Conservation (phyloP, 169 alveolate genomes). For the Plasmodium reichenowi region DNA sequence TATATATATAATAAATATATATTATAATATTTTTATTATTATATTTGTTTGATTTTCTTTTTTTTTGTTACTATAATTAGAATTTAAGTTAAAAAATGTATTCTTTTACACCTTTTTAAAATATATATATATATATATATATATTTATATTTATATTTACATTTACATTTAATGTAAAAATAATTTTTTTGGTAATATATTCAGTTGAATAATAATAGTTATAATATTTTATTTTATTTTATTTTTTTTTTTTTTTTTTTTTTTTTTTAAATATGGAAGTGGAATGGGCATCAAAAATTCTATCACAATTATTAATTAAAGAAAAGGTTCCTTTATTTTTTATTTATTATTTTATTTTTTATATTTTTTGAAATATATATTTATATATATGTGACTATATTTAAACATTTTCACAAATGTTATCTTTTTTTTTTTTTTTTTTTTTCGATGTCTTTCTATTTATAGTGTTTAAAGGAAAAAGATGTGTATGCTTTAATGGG, state of each 20-base stretch:
- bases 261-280: slow-evolving; percentile 14
- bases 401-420: neutral
- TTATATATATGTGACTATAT: too few relatives aligned
- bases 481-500: slow-evolving; percentile 22
- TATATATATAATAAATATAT: too few relatives aligned
- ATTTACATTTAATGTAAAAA: too few relatives aligned
- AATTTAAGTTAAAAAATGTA: too few relatives aligned
- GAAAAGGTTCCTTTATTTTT: slow-evolving; percentile 41
- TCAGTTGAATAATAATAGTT: too few relatives aligned
- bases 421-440: neutral
- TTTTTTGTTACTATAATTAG: too few relatives aligned
- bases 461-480: slow-evolving; percentile 59
- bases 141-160: neutral
- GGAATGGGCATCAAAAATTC: slow-evolving; percentile 61
- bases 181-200: too few relatives aligned
- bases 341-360: neutral
- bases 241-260: neutral
- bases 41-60: too few relatives aligned
- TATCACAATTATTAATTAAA: slow-evolving; percentile 48
- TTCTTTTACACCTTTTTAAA: too few relatives aligned
- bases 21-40: too few relatives aligned
- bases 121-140: slow-evolving; percentile 9
- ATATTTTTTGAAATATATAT: too few relatives aligned
- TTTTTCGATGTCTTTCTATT: neutral
- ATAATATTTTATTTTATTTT: neutral